A percentile compares a stretch with the other conserved stretches of the same genome.
These are phyloP conservation scores for Xylariaceae sp. DNA, from an alignment of 2,329 filamentous ascomycete species.

Conservation along the genomic window DNA sequence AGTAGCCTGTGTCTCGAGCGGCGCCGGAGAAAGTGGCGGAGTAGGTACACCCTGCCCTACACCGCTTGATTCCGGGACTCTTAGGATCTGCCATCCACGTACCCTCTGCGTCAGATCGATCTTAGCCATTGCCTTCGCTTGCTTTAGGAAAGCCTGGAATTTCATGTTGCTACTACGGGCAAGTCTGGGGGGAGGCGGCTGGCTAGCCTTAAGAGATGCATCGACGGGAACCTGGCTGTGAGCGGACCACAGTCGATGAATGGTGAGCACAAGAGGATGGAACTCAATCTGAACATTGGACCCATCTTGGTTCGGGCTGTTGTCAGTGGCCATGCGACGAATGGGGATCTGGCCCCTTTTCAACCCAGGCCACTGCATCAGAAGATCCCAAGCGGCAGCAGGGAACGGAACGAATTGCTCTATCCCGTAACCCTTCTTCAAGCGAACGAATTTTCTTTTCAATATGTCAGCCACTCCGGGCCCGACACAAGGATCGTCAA, in stretches of 20 bases:
- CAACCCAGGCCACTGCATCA: conserved; percentile 78
- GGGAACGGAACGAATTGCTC: conserved; percentile 75
- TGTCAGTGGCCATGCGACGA: conserved; percentile 71
- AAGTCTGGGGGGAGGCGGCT: conserved; percentile 57
- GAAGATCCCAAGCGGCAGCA: conserved; percentile 71
- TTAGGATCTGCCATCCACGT: conserved; percentile 65
- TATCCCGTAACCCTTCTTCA: conserved; percentile 63
- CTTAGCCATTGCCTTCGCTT: conserved; percentile 62
- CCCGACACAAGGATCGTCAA: conserved; percentile 40
- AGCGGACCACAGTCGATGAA: conserved; percentile 70
- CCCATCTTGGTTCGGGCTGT: conserved; percentile 50
- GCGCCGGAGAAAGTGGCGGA: conserved; percentile 23
- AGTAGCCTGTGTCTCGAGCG: conserved; percentile 20
- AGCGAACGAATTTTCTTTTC: conserved; percentile 59
- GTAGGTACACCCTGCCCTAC: conserved; percentile 35
- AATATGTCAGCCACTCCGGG: conserved; percentile 29
- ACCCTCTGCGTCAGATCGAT: conserved; percentile 70
- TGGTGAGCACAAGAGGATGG: conserved; percentile 75
- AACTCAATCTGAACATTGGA: conserved; percentile 74
- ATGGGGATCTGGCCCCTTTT: conserved; percentile 66
- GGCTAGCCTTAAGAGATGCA: conserved; percentile 55
- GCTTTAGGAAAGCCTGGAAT: conserved; percentile 69
- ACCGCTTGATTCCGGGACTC: conserved; percentile 34
- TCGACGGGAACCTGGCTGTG: conserved; percentile 51
- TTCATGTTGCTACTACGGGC: conserved; percentile 65